Base-by-base conservation (phyloP, 192 early-diverging fungal genomes). In the Glomus cerebriforme region DNA sequence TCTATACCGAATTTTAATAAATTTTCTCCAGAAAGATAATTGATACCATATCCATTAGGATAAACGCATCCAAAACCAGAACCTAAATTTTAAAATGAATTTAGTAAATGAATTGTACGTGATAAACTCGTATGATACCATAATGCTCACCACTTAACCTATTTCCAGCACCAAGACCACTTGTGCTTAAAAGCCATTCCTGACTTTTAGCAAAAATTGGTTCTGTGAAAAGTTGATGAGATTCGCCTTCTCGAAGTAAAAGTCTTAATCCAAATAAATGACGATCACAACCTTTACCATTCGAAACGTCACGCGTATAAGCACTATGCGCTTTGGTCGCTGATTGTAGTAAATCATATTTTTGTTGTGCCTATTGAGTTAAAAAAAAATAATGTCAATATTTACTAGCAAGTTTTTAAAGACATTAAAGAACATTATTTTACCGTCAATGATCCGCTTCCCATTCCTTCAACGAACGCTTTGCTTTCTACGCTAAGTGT, bases 41-140 rank as follows among this genome's bases (percentile, higher is more conserved):
- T 96, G 81, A 96, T 92, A 29, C 94, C 95, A 78, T 96, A 97
- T 1, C 94, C 93, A 72, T 96, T 91, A 2, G 90, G 87, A 43
- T 86, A 89, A 26, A 94, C 92, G 59, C 91, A 86, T n/a, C 95
- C 95, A 83, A 96, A 97, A 4, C 96, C 96, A n/a, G 93, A 92
- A 13, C 91, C 94, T 31, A 87, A 43, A 43, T 83, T 27, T 35
- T 26, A 59, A 58, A 45, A 19, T 32, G 2, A 47, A 74, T n/a
- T 24, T 70, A 70, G 4, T 35, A 34, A 70, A 70, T 70, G 26
- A 27, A 15, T 26, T 54, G 24, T 8, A 54, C 1, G 24, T 7
- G 58, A 37, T 13, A 19, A 17, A 58, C 10, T 19, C 24, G 6
- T 22, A 17, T 27, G 22, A 13, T 31, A 58, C 8, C n/a, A 32